Evolutionary conservation across 2,329 filamentous ascomycete genomes (phyloP), one percentile per base, ranked within the genome.

Genomic region (Apiospora sp.): DNA sequence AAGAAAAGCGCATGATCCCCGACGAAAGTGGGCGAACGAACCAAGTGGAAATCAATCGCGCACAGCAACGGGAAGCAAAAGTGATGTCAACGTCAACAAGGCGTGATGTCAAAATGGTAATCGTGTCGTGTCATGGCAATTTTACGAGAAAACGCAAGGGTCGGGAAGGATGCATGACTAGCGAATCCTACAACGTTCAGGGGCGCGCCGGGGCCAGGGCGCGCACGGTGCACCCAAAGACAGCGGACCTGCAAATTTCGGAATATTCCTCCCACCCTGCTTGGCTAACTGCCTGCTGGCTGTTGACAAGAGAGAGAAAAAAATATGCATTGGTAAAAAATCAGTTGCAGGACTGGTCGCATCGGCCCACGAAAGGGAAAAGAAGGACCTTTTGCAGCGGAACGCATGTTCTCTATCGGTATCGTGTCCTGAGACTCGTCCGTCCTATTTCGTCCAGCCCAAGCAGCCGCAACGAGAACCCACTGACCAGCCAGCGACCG

Each of bases 201-300:
- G 58, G 58, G 58, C 30, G 19, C 19, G 58, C 34, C 58, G 10
- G 58, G 58, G 22, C 58, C 58, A 41, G 19, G 41, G 1, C 0
- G 10, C 19, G 58, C 13, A 8, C 58, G 19, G 8, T 64, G 58
- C 58, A 13, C 58, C 16, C 19, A 3, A n/a, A 41, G 58, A 22
- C 34, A 64, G 58, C 54, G 54, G 58, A 22, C 34, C 58, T 64
- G n/a, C 58, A 64, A 64, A 64, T 64, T 64, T 41, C 58, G 58
- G 58, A 22, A 41, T 64, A 2, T 41, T 41, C 58, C 58, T n/a
- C 34, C 58, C 41, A n/a, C 58, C 58, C 34, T 41, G 58, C 12
- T 10, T 10, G 1, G 6, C 27, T 19, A 37, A 16, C 4, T 16
- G 30, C 27, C 16, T 22, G 54, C 7, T 37, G 54, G 46, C 46